These are phyloP conservation scores for Umbelopsis vinacea DNA, from an alignment of 192 early-diverging fungal species.

Conservation along the genomic window DNA sequence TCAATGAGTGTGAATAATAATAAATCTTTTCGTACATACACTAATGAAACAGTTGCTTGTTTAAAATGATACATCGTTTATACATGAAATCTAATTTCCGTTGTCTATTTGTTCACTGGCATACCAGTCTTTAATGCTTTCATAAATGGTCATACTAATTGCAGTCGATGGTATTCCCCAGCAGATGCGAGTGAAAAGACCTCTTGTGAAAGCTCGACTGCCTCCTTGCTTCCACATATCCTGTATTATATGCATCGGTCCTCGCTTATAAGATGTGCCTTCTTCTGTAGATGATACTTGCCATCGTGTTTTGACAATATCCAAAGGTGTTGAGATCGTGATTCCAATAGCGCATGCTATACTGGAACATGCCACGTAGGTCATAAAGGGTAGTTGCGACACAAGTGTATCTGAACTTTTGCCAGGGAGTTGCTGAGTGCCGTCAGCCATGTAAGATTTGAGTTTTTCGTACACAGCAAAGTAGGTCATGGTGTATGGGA, in stretches of 20 bases:
- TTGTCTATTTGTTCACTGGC: slow-evolving; percentile 21
- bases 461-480: slow-evolving; percentile 72
- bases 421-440: background rate
- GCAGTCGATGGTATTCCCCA: slow-evolving; percentile 74
- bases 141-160: slow-evolving; percentile 76
- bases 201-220: slow-evolving; percentile 63
- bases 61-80: background rate
- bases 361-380: slow-evolving; percentile 66
- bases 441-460: slow-evolving; percentile 31
- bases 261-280: slow-evolving; percentile 29
- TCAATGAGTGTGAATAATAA: background rate
- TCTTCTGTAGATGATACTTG: slow-evolving; percentile 57
- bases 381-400: slow-evolving; percentile 52
- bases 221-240: slow-evolving; percentile 61
- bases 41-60: too few relatives aligned
- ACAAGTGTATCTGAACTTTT: background rate
- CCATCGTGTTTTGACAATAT: slow-evolving; percentile 84
- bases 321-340: slow-evolving; percentile 67
- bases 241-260: slow-evolving; percentile 44
- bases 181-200: slow-evolving; percentile 66
- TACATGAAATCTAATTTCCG: background rate
- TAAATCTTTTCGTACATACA: slow-evolving; percentile 1
- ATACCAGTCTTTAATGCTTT: slow-evolving; percentile 62
- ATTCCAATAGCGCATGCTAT: slow-evolving; percentile 60
- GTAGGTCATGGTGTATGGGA: slow-evolving; percentile 75